A percentile compares a stretch with the other conserved stretches of the same genome.
phyloP scores from a whole-genome alignment of 257 asterid genomes.

The Cordia subcordata region DNA sequence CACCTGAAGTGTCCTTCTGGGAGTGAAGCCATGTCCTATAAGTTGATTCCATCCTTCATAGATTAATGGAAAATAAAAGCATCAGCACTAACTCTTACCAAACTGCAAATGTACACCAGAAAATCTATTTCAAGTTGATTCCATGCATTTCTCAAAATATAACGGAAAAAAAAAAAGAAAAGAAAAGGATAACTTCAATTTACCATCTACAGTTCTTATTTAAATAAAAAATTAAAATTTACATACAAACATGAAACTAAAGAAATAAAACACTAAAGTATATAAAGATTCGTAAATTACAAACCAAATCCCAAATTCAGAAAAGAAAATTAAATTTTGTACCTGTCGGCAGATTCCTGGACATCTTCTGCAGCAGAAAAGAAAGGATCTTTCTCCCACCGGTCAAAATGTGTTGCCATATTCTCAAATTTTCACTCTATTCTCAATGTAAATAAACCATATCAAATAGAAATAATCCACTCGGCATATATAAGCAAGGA shows the following conservation, averaged over 20 bases:
- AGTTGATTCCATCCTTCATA: slow-evolving; percentile 90
- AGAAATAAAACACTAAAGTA: not conserved
- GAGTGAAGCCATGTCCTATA: slow-evolving; percentile 87
- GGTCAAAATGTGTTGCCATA: slow-evolving; percentile 65
- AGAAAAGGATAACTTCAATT: too few species aligned
- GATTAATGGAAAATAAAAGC: slow-evolving; percentile 8
- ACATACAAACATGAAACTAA: not conserved
- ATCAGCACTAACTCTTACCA: not conserved
- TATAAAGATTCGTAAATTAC: not conserved
- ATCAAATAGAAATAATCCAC: not conserved
- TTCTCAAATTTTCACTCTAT: not conserved
- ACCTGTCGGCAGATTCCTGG: slow-evolving; percentile 96
- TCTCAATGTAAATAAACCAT: not conserved
- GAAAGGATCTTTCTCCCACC: slow-evolving; percentile 96
- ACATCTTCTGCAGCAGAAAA: slow-evolving; percentile 95
- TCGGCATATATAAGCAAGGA: not conserved
- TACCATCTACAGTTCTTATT: not conserved
- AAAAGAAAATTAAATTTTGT: not conserved
- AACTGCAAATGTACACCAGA: not conserved
- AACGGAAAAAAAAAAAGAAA: not conserved
- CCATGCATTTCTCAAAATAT: not conserved
- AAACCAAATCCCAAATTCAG: not conserved
- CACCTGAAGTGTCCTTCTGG: slow-evolving; percentile 44
- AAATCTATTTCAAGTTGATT: not conserved
- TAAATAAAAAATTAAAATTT: too few species aligned